Base-by-base conservation (phyloP, 768 basidiomycete species). In the Tephrocybe sp. region DNA sequence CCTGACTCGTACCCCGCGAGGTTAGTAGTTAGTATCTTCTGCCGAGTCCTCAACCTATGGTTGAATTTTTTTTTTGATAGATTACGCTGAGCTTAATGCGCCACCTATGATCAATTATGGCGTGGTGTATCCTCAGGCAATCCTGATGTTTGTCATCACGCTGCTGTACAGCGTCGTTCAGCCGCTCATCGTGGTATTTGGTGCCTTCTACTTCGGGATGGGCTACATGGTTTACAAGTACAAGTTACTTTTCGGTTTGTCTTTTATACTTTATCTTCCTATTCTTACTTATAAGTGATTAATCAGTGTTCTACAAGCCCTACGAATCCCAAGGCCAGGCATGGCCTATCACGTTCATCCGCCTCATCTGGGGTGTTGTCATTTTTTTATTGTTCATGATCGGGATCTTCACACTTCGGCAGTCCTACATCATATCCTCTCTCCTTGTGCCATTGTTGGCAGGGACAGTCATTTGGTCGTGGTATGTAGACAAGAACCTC, bases 31-130 rank as follows among this genome's bases (percentile, higher is more conserved):
- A 18, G 24, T 30, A 4, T 12, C 2, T 21, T 14, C 11, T n/a
- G n/a, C n/a, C n/a, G n/a, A n/a, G n/a, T n/a, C n/a, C n/a, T n/a
- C n/a, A n/a, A n/a, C n/a, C n/a, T n/a, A n/a, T n/a, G n/a, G n/a
- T n/a, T n/a, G n/a, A n/a, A n/a, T n/a, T n/a, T n/a, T 7, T 25
- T 12, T 37, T 26, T n/a, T 6, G 11, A 26, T 62, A 98, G 96
- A 99, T 62, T 95, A 85, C 57, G 96, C 94, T 15, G 97, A 97
- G 66, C 78, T 98, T 14, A 97, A 99, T 63, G 93, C 94, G 0
- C 97, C 97, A 5, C 94, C 97, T 0, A 92, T 95, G 88, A 89
- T 98, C 70, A 98, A 98, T 68, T 96, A 98, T 59, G 97, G 97
- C 45, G 81, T 89, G 44, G 93, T 99, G 10, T 99, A 98, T 66